Base-by-base conservation (phyloP, 306 rosid genomes). In the Datisca glomerata region DNA sequence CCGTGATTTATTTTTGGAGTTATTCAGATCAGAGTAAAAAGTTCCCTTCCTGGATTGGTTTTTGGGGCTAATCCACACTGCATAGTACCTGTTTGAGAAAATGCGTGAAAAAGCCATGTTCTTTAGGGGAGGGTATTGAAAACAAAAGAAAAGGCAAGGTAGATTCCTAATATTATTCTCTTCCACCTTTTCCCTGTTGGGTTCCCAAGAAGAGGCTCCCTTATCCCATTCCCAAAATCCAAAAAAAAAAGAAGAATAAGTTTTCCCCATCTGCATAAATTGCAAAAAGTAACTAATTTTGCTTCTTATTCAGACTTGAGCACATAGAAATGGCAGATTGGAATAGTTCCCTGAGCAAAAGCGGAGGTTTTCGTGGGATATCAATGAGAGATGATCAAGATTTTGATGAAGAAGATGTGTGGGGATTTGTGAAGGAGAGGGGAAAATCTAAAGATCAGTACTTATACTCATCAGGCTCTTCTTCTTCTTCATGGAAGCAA, bases 81-180 rank as follows among this genome's bases (percentile, higher is more conserved):
- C 50, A 50, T 51, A 43, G 45, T 51, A 55, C 67, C 65, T 40
- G 43, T 75, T 72, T 63, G 52, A 66, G 66, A 43, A 51, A 19
- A 47, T n/a, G 24, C 40, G 61, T 59, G 14, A 25, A 62, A 46
- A 67, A 36, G 50, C 41, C 31, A 18, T 31, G 25, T 24, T 49
- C 47, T 50, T 45, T 76, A 5, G 9, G 37, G 68, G 65, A 63
- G 69, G 66, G 59, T 47, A 56, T n/a, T n/a, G n/a, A n/a, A n/a
- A n/a, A n/a, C n/a, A 56, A 43, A 53, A 41, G 59, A 64, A 57
- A 55, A 60, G 70, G 72, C 60, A 49, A 80, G 85, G 76, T 64
- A 78, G 77, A 71, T 86, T 78, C 91, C 76, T 75, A 71, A 62
- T 69, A 64, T 72, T 74, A 65, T 81, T 73, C 74, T 66, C 71